phyloP scores from a whole-genome alignment of 495 filamentous ascomycete species.

The Penicillium desertorum region DNA sequence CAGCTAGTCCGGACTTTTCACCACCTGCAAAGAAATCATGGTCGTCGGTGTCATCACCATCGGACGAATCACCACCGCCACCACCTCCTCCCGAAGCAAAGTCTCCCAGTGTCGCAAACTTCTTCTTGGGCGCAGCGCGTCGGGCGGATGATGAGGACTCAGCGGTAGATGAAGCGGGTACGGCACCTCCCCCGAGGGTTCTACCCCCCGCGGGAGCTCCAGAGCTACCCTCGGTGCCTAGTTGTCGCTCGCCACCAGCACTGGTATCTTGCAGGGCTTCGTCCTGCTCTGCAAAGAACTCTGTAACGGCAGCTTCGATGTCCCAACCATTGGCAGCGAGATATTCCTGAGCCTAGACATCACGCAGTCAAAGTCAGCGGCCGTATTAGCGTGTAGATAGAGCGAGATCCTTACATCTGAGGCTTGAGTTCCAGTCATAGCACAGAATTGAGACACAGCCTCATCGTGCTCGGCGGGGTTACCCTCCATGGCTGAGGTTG shows the following conservation, averaged over 20 bases:
- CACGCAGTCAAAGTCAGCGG: constrained; percentile 8
- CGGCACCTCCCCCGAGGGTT: constrained; percentile 36
- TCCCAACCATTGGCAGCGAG: constrained; percentile 70
- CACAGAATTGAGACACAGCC: constrained; percentile 70
- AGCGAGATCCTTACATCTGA: constrained; percentile 55
- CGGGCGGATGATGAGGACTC: constrained; percentile 33
- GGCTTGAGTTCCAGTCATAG: constrained; percentile 63
- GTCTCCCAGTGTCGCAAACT: constrained; percentile 58
- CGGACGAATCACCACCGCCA: constrained; percentile 48
- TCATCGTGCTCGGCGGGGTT: constrained; percentile 60
- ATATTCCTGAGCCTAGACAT: constrained; percentile 65
- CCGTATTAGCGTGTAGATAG: too few relatives aligned
- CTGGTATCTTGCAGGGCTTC: constrained; percentile 48
- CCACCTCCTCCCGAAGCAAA: constrained; percentile 49
- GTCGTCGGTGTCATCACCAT: constrained; percentile 60
- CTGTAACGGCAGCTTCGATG: constrained; percentile 61
- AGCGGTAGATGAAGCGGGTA: constrained; percentile 33
- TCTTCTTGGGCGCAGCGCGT: constrained; percentile 45
- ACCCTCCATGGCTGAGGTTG: constrained; percentile 51
- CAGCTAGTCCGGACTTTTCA: constrained; percentile 93
- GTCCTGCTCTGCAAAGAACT: constrained; percentile 71
- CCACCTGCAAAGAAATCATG: constrained; percentile 91
- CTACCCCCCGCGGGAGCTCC: constrained; percentile 24
- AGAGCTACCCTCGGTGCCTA: constrained; percentile 30
- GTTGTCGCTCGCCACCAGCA: constrained; percentile 31